Conservation (phyloP, 2,329 filamentous ascomycete species). For the Paecilomyces sp. region DNA sequence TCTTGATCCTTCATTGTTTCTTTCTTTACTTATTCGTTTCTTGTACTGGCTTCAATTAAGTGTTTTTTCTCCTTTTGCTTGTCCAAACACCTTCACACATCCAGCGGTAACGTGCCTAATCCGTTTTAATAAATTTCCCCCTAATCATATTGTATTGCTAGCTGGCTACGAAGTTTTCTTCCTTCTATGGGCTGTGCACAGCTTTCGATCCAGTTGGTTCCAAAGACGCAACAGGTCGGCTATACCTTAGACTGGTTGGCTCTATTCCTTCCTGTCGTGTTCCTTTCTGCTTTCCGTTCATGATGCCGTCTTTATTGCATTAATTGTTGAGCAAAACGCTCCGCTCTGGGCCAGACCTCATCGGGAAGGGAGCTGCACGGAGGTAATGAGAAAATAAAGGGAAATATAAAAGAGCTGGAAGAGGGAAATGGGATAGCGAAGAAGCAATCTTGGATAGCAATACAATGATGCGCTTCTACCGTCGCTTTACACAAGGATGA, state of each 20-base stretch:
- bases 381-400: slow-evolving; percentile 8
- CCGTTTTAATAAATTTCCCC: slow-evolving; percentile 15
- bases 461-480: slow-evolving; percentile 1
- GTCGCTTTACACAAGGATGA: neutral
- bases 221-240: slow-evolving; percentile 11
- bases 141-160: slow-evolving; percentile 33
- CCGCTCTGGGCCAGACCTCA: slow-evolving; percentile 8
- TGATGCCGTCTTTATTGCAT: slow-evolving; percentile 15
- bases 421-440: neutral
- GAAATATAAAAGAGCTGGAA: neutral
- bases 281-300: slow-evolving; percentile 16
- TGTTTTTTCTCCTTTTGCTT: slow-evolving; percentile 12
- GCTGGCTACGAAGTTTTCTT: slow-evolving; percentile 26
- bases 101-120: slow-evolving; percentile 13
- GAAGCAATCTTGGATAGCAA: slow-evolving; percentile 3
- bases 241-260: slow-evolving; percentile 17
- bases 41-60: slow-evolving; percentile 20
- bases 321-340: slow-evolving; percentile 13
- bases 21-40: slow-evolving; percentile 15
- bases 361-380: slow-evolving; percentile 6
- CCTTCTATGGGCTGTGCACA: slow-evolving; percentile 10
- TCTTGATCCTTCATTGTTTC: slow-evolving; percentile 10
- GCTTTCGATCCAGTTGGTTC: slow-evolving; percentile 11
- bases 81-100: slow-evolving; percentile 17
- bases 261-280: slow-evolving; percentile 12